Percentiles rank a stretch among this genome's conserved stretches.
Evolutionary conservation across 2,329 filamentous ascomycete species (phyloP).

Genomic region (Penicillium sp.): DNA sequence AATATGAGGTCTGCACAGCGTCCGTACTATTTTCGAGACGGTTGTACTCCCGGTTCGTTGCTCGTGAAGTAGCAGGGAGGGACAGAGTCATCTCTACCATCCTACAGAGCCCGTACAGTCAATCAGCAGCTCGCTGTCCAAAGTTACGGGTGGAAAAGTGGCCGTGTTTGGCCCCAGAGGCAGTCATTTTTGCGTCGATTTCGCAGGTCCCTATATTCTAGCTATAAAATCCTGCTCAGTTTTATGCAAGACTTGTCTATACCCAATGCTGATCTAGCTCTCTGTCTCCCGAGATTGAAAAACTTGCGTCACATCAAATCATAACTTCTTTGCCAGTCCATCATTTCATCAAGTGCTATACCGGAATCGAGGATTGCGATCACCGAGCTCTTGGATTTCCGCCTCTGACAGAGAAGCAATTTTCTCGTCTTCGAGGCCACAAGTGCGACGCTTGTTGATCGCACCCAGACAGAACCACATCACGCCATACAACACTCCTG

Average conservation of each 20-base stretch:
- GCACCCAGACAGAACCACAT: constrained; percentile 57
- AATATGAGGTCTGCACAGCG: too few relatives aligned
- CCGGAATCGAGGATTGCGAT: constrained; percentile 43
- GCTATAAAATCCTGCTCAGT: too few relatives aligned
- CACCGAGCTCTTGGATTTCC: constrained; percentile 46
- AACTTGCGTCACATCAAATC: background rate
- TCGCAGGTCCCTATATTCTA: too few relatives aligned
- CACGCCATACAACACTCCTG: constrained; percentile 54
- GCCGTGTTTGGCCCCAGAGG: too few relatives aligned
- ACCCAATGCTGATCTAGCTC: background rate
- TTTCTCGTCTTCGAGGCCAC: constrained; percentile 42
- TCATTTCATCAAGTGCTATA: constrained; percentile 36
- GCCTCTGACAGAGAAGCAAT: constrained; percentile 43
- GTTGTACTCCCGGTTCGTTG: too few relatives aligned
- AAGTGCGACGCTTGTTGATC: constrained; percentile 48
- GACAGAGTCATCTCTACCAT: too few relatives aligned
- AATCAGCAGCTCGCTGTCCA: too few relatives aligned
- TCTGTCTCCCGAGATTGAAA: background rate
- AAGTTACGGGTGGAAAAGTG: too few relatives aligned
- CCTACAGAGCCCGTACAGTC: too few relatives aligned
- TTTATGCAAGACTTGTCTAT: background rate
- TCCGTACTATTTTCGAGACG: too few relatives aligned
- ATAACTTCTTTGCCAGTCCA: background rate
- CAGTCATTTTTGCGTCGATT: too few relatives aligned
- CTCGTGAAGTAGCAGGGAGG: too few relatives aligned